Percentiles rank a stretch among this genome's conserved stretches.
phyloP scores from a whole-genome alignment of 345 rosid genomes.

The Eucalyptus erythrocorys region DNA sequence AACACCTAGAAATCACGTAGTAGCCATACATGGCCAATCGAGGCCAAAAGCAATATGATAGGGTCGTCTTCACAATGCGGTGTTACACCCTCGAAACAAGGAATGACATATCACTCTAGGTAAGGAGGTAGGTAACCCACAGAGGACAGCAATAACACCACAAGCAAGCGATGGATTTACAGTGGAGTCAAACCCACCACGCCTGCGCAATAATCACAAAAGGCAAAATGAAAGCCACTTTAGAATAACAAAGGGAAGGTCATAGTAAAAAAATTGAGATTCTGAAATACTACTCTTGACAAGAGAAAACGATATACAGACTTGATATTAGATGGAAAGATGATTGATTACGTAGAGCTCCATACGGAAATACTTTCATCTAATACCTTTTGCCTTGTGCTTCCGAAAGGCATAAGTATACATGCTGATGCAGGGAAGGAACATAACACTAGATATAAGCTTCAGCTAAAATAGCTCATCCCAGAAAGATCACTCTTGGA shows the following conservation, averaged over 20 bases:
- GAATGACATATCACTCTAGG: not conserved
- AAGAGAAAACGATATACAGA: not conserved
- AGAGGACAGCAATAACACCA: not conserved
- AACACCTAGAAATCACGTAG: not conserved
- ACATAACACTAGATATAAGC: not conserved
- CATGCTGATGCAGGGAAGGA: not conserved
- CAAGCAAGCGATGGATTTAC: not conserved
- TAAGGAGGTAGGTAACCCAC: not conserved
- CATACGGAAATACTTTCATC: not conserved
- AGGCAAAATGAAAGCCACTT: not conserved
- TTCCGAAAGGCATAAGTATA: not conserved
- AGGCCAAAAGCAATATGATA: not conserved
- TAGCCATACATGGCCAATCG: not conserved
- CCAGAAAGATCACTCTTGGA: not conserved
- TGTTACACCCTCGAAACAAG: not conserved
- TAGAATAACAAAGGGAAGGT: not conserved
- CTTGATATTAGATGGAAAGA: not conserved
- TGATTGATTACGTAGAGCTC: not conserved
- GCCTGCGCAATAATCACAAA: slow-evolving; percentile 36
- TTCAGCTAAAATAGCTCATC: not conserved
- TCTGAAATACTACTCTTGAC: not conserved
- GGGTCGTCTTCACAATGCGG: not conserved
- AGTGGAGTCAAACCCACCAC: slow-evolving; percentile 70
- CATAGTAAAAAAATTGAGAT: not conserved
- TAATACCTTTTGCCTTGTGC: not conserved